These are phyloP conservation scores for Starmerella floricola DNA, from an alignment of 805 yeast species.

Conservation along the genomic window DNA sequence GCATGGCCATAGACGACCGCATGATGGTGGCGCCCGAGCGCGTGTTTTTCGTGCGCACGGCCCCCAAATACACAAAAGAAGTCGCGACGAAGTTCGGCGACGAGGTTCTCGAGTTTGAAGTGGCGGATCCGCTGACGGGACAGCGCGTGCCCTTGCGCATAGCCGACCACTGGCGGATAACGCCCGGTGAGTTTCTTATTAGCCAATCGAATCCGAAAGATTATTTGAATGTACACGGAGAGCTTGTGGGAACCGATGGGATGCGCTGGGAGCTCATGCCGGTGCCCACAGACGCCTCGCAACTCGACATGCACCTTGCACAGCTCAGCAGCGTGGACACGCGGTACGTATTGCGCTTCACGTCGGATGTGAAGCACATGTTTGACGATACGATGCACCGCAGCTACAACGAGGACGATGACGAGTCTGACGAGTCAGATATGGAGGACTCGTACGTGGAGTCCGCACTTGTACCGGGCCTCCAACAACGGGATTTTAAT, in stretches of 20 bases:
- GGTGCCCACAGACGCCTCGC: constrained; percentile 17
- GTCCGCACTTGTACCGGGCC: constrained; percentile 17
- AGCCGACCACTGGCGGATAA: background rate
- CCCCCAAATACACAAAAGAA: constrained; percentile 2
- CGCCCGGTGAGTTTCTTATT: constrained; percentile 12
- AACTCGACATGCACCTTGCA: constrained; percentile 19
- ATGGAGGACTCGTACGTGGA: constrained; percentile 16
- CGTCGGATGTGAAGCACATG: constrained; percentile 14
- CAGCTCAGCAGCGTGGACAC: constrained; percentile 16
- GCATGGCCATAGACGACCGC: constrained; percentile 17
- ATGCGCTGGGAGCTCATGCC: constrained; percentile 17
- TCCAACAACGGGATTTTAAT: constrained; percentile 15
- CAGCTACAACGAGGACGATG: background rate
- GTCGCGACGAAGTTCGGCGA: background rate
- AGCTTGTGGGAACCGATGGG: background rate
- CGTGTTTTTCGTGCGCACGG: constrained; percentile 12
- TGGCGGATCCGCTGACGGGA: no score
- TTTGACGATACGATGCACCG: constrained; percentile 9
- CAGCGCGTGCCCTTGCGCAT: no score
- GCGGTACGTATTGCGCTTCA: constrained; percentile 15
- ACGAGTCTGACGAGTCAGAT: constrained; percentile 9
- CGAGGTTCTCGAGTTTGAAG: constrained; percentile 1
- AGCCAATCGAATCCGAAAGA: background rate
- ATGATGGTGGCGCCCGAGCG: constrained; percentile 11
- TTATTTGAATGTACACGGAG: constrained; percentile 2